Conservation (phyloP, 805 yeast species). For the Metschnikowia santaceciliae region DNA sequence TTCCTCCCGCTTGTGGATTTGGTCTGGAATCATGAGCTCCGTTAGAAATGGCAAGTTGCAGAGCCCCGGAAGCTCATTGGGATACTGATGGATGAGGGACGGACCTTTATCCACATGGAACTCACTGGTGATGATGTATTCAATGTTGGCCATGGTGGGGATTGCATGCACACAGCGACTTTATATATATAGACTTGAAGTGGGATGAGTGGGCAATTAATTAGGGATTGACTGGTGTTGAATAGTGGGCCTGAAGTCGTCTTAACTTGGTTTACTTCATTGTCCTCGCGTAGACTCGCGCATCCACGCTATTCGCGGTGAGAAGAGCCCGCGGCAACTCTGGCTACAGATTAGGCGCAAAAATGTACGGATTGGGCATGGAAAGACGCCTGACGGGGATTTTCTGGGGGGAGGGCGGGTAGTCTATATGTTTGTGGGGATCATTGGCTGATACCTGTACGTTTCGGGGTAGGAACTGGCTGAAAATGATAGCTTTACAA, state of each 20-base stretch:
- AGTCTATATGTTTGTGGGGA: neutral
- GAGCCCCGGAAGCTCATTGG: conserved; percentile 38
- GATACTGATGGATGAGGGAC: conserved; percentile 56
- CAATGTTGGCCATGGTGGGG: conserved; percentile 35
- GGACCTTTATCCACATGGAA: conserved; percentile 80
- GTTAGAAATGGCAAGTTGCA: conserved; percentile 40
- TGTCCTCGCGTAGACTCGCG: conserved; percentile 2
- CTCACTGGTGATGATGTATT: conserved; percentile 65
- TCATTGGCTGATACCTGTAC: neutral
- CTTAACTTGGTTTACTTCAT: neutral
- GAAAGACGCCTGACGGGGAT: too few relatives aligned
- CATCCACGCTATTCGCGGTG: neutral
- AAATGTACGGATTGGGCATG: too few relatives aligned
- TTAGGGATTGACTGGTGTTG: neutral
- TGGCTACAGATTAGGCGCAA: neutral
- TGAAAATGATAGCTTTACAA: neutral
- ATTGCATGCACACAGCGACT: neutral
- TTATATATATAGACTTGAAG: neutral
- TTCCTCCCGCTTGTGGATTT: conserved; percentile 52
- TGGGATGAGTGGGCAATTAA: neutral
- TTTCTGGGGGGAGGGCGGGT: neutral
- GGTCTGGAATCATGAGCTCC: conserved; percentile 60
- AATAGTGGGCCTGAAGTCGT: neutral
- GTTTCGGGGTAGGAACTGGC: neutral
- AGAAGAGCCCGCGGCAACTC: neutral